phyloP scores from a whole-genome alignment of 2,329 filamentous ascomycete species.

The Aspergillus sp. region DNA sequence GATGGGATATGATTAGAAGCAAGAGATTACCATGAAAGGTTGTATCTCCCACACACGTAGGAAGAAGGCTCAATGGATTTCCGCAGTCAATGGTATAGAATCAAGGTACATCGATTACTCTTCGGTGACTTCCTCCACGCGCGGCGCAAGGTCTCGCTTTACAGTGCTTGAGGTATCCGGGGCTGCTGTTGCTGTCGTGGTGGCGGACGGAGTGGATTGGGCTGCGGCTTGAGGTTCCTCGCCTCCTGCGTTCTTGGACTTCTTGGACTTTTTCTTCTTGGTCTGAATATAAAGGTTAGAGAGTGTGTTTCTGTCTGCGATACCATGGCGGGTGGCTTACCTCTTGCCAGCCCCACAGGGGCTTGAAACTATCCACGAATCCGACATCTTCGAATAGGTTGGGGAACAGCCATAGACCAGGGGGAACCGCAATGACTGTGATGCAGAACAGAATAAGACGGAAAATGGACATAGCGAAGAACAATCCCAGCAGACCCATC shows the following conservation, averaged over 20 bases:
- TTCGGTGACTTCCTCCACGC: slow-evolving; percentile 49
- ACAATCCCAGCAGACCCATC: slow-evolving; percentile 83
- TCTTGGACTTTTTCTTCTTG: slow-evolving; percentile 44
- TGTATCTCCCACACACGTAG: background rate
- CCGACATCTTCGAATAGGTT: slow-evolving; percentile 98
- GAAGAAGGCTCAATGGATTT: background rate
- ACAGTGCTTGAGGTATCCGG: slow-evolving; percentile 35
- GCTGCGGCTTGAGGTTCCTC: slow-evolving; percentile 14
- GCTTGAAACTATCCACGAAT: slow-evolving; percentile 95
- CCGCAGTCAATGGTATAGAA: background rate
- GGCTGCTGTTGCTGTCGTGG: slow-evolving; percentile 41
- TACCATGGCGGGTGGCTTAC: slow-evolving; percentile 51
- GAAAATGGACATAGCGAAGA: slow-evolving; percentile 98
- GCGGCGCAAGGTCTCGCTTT: slow-evolving; percentile 46
- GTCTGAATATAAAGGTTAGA: slow-evolving; percentile 24
- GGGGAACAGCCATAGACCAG: slow-evolving; percentile 96
- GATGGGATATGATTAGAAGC: background rate
- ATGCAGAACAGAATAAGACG: slow-evolving; percentile 90
- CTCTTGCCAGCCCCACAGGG: slow-evolving; percentile 98
- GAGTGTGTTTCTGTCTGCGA: background rate
- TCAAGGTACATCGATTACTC: slow-evolving; percentile 29
- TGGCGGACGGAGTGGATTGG: slow-evolving; percentile 29
- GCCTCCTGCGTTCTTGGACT: slow-evolving; percentile 31
- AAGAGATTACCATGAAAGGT: too few relatives aligned
- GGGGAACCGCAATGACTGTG: slow-evolving; percentile 80